Percentiles rank a stretch among this genome's conserved stretches.
phyloP scores from a whole-genome alignment of 2,329 filamentous ascomycete species.

The Pseudocercospora cruenta region DNA sequence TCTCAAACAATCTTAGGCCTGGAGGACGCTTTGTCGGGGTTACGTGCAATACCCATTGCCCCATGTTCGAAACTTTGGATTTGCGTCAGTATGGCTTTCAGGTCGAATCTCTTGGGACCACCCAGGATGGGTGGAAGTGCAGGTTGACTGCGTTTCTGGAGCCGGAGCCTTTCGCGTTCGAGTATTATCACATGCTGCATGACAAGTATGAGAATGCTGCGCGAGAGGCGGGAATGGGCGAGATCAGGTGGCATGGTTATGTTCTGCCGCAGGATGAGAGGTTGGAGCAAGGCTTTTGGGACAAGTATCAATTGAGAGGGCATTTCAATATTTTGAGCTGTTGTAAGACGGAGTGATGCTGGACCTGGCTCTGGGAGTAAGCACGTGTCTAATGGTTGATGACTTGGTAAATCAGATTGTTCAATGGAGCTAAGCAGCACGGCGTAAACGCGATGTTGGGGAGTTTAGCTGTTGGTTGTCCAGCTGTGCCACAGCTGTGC shows the following conservation, averaged over 20 bases:
- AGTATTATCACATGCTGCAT: constrained; percentile 1
- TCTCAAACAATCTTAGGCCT: constrained; percentile 1
- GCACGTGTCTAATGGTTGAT: too few species aligned
- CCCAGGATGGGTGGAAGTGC: constrained; percentile 5
- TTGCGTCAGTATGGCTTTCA: not conserved
- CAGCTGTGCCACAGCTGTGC: too few species aligned
- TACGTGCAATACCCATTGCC: not conserved
- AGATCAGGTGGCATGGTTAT: constrained; percentile 19
- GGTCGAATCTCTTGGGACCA: not conserved
- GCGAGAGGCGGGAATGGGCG: constrained; percentile 15
- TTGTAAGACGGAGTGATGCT: not conserved
- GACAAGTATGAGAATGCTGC: constrained; percentile 17
- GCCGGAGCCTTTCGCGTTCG: not conserved
- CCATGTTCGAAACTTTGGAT: not conserved
- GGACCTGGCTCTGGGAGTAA: not conserved
- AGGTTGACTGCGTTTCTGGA: not conserved
- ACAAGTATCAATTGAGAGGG: constrained; percentile 19
- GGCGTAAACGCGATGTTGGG: too few species aligned
- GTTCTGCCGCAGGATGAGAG: constrained; percentile 17
- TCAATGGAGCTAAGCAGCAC: too few species aligned
- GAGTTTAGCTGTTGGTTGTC: too few species aligned
- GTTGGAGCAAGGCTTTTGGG: constrained; percentile 20
- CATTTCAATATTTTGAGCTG: constrained; percentile 17
- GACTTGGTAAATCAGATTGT: too few species aligned
- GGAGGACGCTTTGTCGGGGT: constrained; percentile 17